phyloP scores from a whole-genome alignment of 495 filamentous ascomycete genomes.

The Chaetomidium leptoderma region DNA sequence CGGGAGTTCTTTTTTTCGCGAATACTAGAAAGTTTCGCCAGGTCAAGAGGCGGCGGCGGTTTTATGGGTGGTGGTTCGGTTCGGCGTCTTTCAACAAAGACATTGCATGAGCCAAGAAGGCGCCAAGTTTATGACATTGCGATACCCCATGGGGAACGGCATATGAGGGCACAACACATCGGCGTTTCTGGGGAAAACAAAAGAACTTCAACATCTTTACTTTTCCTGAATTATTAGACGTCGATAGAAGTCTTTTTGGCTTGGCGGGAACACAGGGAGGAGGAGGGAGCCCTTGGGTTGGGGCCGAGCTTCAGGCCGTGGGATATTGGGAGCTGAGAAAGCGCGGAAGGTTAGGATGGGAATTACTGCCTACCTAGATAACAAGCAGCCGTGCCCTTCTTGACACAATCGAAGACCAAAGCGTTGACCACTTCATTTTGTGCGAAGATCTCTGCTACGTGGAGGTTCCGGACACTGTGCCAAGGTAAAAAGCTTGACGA shows the following conservation, averaged over 20 bases:
- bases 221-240: constrained; percentile 37
- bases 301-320: not conserved
- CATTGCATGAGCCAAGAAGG: constrained; percentile 35
- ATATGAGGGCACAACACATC: constrained; percentile 32
- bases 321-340: not conserved
- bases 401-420: not conserved
- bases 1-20: constrained; percentile 23
- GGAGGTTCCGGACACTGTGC: too few species aligned
- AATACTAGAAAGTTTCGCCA: constrained; percentile 25
- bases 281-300: not conserved
- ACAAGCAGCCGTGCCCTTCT: not conserved
- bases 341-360: not conserved
- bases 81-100: constrained; percentile 46
- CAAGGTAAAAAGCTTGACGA: too few species aligned
- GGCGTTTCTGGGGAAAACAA: constrained; percentile 43
- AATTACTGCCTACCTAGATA: not conserved
- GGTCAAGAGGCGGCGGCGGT: constrained; percentile 20
- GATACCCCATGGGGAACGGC: constrained; percentile 36
- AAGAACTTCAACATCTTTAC: constrained; percentile 47
- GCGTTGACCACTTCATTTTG: not conserved
- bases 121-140: constrained; percentile 30
- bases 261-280: constrained; percentile 23
- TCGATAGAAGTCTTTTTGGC: constrained; percentile 33
- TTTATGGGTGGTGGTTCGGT: constrained; percentile 19
- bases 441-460: too few species aligned